These are phyloP conservation scores for Xylaria polymorpha DNA, from an alignment of 2,329 filamentous ascomycete genomes.

Conservation along the genomic window DNA sequence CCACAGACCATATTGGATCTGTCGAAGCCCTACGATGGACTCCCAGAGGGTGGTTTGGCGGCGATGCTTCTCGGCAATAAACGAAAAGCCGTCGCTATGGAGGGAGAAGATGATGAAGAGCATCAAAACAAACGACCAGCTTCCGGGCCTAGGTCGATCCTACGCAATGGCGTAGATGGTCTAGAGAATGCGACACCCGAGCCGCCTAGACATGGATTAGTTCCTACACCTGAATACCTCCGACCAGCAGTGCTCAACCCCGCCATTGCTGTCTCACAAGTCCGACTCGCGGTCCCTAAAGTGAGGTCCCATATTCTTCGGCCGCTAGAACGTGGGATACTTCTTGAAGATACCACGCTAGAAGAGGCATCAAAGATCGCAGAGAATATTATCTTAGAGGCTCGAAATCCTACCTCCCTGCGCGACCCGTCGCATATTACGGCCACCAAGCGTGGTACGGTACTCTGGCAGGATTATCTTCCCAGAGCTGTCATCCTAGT, in stretches of 20 bases:
- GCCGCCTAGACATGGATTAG: slow-evolving; percentile 67
- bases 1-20: slow-evolving; percentile 89
- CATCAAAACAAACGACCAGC: slow-evolving; percentile 63
- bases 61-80: slow-evolving; percentile 93
- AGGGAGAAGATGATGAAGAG: slow-evolving; percentile 80
- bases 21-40: slow-evolving; percentile 91
- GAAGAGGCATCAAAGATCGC: slow-evolving; percentile 72
- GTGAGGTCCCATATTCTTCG: slow-evolving; percentile 85
- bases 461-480: slow-evolving; percentile 94
- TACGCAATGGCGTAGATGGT: slow-evolving; percentile 81
- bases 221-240: slow-evolving; percentile 82
- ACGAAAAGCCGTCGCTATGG: slow-evolving; percentile 78
- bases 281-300: slow-evolving; percentile 88
- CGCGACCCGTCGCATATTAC: slow-evolving; percentile 87
- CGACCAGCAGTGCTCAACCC: slow-evolving; percentile 89
- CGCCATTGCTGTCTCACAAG: slow-evolving; percentile 81
- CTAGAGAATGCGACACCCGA: slow-evolving; percentile 78
- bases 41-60: slow-evolving; percentile 89
- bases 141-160: slow-evolving; percentile 77
- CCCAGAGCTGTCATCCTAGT: slow-evolving; percentile 88
- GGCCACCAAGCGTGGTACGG: slow-evolving; percentile 80
- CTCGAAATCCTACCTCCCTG: slow-evolving; percentile 80
- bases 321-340: slow-evolving; percentile 76
- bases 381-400: slow-evolving; percentile 85
- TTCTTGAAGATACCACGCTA: slow-evolving; percentile 63